Evolutionary conservation across 768 basidiomycete genomes (phyloP).

Genomic region (Chalciporus pseudorubinellus): DNA sequence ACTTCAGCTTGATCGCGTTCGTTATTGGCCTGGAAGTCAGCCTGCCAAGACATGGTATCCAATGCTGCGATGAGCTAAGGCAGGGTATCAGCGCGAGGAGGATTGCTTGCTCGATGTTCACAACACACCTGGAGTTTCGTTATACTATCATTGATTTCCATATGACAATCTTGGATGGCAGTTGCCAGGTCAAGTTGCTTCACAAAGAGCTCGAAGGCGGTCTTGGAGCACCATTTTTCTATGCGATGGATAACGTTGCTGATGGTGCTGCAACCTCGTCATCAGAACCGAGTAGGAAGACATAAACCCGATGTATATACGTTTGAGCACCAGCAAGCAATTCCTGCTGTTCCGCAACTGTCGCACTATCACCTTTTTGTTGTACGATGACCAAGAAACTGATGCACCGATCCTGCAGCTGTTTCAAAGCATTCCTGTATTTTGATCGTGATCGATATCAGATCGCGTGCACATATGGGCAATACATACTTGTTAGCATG

Average conservation of each 20-base stretch:
- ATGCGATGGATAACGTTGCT: constrained; percentile 38
- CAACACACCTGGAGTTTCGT: constrained; percentile 43
- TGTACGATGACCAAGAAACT: constrained; percentile 40
- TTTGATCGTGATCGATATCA: constrained; percentile 3
- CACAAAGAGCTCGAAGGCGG: constrained; percentile 41
- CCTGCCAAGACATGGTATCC: constrained; percentile 49
- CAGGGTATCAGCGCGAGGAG: constrained; percentile 5
- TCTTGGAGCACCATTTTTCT: constrained; percentile 43
- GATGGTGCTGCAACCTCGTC: constrained; percentile 26
- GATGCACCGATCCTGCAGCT: constrained; percentile 47
- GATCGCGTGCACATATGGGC: neutral
- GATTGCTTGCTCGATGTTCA: neutral
- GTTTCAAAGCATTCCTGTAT: constrained; percentile 40
- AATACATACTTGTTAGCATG: constrained; percentile 43
- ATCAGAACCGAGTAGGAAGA: constrained; percentile 9
- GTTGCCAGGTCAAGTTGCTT: constrained; percentile 43
- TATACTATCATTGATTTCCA: constrained; percentile 45
- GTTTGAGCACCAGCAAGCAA: constrained; percentile 34
- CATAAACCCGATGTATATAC: constrained; percentile 10
- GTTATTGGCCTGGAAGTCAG: constrained; percentile 37
- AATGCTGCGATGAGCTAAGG: constrained; percentile 44
- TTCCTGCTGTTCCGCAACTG: constrained; percentile 30
- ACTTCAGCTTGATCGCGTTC: constrained; percentile 45
- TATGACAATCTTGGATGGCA: constrained; percentile 47
- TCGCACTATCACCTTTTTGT: constrained; percentile 30